Evolutionary conservation across 805 yeast species (phyloP).

Genomic region (Myxozyma mucilagina): DNA sequence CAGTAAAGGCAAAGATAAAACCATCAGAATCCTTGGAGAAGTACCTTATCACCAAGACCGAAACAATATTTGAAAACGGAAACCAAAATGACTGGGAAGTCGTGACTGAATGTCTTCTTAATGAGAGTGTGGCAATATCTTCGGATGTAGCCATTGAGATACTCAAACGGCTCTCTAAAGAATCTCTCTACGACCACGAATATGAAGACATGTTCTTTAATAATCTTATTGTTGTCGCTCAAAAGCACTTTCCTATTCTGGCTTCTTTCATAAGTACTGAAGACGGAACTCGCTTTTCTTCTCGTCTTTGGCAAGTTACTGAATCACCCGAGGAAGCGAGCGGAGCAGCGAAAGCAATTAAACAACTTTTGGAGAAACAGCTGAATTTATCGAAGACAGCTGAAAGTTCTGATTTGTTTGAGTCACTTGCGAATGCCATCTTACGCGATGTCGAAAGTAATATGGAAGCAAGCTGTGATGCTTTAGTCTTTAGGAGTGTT

Average conservation of each 20-base stretch:
- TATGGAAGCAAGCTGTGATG: slow-evolving; percentile 14
- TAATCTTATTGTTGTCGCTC: slow-evolving; percentile 12
- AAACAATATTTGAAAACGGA: slow-evolving; percentile 9
- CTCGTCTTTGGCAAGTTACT: slow-evolving; percentile 35
- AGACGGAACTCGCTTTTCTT: slow-evolving; percentile 43
- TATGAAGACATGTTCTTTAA: slow-evolving; percentile 41
- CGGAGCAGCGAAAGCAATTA: slow-evolving; percentile 19
- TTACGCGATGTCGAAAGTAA: slow-evolving; percentile 23
- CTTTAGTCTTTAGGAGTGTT: slow-evolving; percentile 20
- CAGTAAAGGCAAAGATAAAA: neutral
- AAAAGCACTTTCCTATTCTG: slow-evolving; percentile 9
- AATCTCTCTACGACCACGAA: slow-evolving; percentile 30
- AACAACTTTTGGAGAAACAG: slow-evolving; percentile 23
- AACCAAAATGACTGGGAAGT: slow-evolving; percentile 19
- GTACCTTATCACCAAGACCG: neutral
- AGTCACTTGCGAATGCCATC: slow-evolving; percentile 20
- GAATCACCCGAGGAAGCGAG: slow-evolving; percentile 8
- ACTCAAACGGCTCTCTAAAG: slow-evolving; percentile 3
- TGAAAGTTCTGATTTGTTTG: slow-evolving; percentile 11
- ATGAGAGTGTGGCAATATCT: slow-evolving; percentile 10
- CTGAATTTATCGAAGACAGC: slow-evolving; percentile 3
- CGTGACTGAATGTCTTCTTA: slow-evolving; percentile 5
- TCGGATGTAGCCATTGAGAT: slow-evolving; percentile 1
- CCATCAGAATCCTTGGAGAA: slow-evolving; percentile 11
- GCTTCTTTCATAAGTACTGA: slow-evolving; percentile 41